Base-by-base conservation (phyloP, 768 basidiomycete species). In the Dictyophora rubrovolvata region DNA sequence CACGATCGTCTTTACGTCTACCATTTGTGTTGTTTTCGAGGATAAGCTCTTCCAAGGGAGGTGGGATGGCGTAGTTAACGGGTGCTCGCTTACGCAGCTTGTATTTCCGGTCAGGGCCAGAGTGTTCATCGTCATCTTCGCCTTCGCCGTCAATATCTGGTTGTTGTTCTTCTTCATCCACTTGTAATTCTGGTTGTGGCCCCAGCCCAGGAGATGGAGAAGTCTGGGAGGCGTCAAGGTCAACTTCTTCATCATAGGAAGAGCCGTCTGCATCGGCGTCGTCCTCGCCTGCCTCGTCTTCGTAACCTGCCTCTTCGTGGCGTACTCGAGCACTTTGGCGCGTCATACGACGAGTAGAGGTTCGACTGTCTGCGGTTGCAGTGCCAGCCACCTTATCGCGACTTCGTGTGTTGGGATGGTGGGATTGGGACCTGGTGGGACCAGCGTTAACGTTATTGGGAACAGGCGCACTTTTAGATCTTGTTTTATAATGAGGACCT, bases 21-120 rank as follows among this genome's bases (percentile, higher is more conserved):
- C 74, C 70, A 56, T 74, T 74, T 48, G 67, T 63, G 17, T 59
- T 60, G 34, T 62, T 7, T 12, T 42, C 42, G 6, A 54, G 60
- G 8, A 64, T 47, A 23, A 87, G 72, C 36, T 90, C 87, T 53
- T 92, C 89, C 16, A 92, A 72, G 0, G 89, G 86, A 0, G 89
- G 89, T 1, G 86, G 87, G 20, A 90, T 86, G 12, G 85, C 84
- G 59, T 92, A 92, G 66, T 91, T 89, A 64, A 92, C 82, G 61
- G 79, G 77, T 49, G 66, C 67, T 54, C 89, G 75, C 65, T 83
- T 80, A 18, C 89, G 75, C 37, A 92, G 73, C 0, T 81, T 66
- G 64, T 92, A 92, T 16, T 82, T 81, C 49, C 75, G 77, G 9
- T 79, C 81, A 57, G 82, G 81, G 21, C 67, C 75, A 47, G 80